phyloP scores from a whole-genome alignment of 1,284 basidiomycete genomes.

The Athelia psychrophila region DNA sequence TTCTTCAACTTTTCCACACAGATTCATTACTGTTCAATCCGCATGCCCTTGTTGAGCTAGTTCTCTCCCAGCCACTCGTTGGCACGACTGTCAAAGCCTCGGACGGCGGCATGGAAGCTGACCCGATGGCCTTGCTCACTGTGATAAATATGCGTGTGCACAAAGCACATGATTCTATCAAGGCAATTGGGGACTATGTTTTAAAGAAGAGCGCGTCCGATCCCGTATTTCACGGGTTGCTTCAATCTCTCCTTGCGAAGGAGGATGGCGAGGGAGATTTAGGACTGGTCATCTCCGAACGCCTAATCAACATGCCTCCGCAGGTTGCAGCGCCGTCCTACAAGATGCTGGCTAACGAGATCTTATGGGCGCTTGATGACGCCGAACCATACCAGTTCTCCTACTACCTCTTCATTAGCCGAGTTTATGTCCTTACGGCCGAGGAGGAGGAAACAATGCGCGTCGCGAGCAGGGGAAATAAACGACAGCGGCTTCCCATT shows the following conservation, averaged over 20 bases:
- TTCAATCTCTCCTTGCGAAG: slow-evolving; percentile 52
- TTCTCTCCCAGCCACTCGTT: slow-evolving; percentile 69
- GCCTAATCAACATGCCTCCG: slow-evolving; percentile 91
- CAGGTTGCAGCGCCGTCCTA: slow-evolving; percentile 91
- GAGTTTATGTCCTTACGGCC: slow-evolving; percentile 64
- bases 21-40: slow-evolving; percentile 21
- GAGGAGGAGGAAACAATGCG: slow-evolving; percentile 51
- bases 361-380: slow-evolving; percentile 65
- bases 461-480: slow-evolving; percentile 33
- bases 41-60: slow-evolving; percentile 74
- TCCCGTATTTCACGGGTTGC: slow-evolving; percentile 44
- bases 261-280: slow-evolving; percentile 48
- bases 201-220: slow-evolving; percentile 48
- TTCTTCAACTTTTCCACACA: slow-evolving; percentile 66
- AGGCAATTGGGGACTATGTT: slow-evolving; percentile 70
- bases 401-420: slow-evolving; percentile 72
- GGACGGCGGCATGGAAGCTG: slow-evolving; percentile 77
- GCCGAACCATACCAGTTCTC: slow-evolving; percentile 71
- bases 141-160: slow-evolving; percentile 81
- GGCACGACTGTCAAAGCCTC: slow-evolving; percentile 88
- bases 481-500: neutral
- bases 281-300: slow-evolving; percentile 81
- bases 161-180: slow-evolving; percentile 46
- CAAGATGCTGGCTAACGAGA: slow-evolving; percentile 78
- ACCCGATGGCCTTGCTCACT: slow-evolving; percentile 84